Base-by-base conservation (phyloP, 1,284 basidiomycete species). In the Kwoniella shivajii region DNA sequence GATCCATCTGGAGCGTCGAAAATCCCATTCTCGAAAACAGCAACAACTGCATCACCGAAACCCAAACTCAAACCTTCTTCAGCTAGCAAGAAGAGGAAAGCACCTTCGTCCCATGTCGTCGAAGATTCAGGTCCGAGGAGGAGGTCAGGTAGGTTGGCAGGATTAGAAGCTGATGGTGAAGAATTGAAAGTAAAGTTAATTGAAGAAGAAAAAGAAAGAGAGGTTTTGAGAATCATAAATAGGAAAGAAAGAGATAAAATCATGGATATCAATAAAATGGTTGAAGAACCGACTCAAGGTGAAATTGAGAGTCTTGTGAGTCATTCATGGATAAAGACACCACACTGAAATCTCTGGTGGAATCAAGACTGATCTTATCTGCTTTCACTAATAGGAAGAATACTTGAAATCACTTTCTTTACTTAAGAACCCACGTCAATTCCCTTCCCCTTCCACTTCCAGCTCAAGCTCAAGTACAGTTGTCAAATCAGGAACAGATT, bases 151-250 rank as follows among this genome's bases (percentile, higher is more conserved):
- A 61, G 74, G 10, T 49, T 77, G 24, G 66, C 67, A 0, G 74
- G 76, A 7, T 33, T 75, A n/a, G 73, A 75, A 49, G 72, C 69
- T 20, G 71, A 71, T 30, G 66, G 62, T 4, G 68, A 71, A 33
- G 65, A 61, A 38, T 41, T 73, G 20, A 66, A 62, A 33, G 65
- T 61, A 16, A 64, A 65, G 44, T 54, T 67, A 34, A 68, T 64
- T 24, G 70, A 72, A 57, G 72, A 73, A 38, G 66, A 63, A 41
- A 58, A 66, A 57, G 68, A 65, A 59, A 48, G 61, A 26, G 71
- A 74, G 61, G 68, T 67, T 16, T 31, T 66, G 44, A 60, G 69
- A 33, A 60, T 72, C 6, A 56, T 67, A 1, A 71, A 60, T 54
- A 61, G 72, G 38, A 69, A 70, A 53, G 52, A 60, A 26, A 64